phyloP scores from a whole-genome alignment of 208 protist species.

The Crithidia fasciculata region DNA sequence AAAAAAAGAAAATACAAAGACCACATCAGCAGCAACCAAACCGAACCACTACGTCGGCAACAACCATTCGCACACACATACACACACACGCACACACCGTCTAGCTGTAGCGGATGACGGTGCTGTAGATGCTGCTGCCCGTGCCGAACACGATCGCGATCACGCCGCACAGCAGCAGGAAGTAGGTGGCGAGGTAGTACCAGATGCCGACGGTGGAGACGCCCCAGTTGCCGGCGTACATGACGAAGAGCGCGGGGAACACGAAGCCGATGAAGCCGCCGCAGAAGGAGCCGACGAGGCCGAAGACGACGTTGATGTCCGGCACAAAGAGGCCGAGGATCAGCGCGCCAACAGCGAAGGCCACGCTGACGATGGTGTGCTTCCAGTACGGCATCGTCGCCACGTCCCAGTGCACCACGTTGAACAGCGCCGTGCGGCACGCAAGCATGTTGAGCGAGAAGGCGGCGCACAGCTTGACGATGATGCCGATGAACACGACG shows the following conservation, averaged over 20 bases:
- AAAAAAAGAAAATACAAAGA: no score
- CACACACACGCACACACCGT: no score
- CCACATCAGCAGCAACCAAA: no score
- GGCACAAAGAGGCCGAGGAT: constrained; percentile 71
- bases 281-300: constrained; percentile 66
- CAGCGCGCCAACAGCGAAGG: constrained; percentile 38
- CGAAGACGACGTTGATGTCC: constrained; percentile 72
- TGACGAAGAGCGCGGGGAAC: constrained; percentile 69
- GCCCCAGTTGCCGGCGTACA: constrained; percentile 68
- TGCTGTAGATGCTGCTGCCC: constrained; percentile 46
- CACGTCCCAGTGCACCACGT: constrained; percentile 48
- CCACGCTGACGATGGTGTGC: constrained; percentile 41
- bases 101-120: constrained; percentile 10
- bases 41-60: no score
- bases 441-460: constrained; percentile 65
- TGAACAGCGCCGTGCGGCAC: constrained; percentile 59
- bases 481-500: constrained; percentile 66
- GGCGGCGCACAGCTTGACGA: constrained; percentile 64
- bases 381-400: constrained; percentile 62
- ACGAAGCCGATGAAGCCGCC: constrained; percentile 77
- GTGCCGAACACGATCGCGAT: constrained; percentile 73
- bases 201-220: constrained; percentile 47
- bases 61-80: no score
- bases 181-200: constrained; percentile 42
- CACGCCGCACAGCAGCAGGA: constrained; percentile 54